Conservation (phyloP, 2,329 filamentous ascomycete genomes). For the Graphilbum fragrans region DNA sequence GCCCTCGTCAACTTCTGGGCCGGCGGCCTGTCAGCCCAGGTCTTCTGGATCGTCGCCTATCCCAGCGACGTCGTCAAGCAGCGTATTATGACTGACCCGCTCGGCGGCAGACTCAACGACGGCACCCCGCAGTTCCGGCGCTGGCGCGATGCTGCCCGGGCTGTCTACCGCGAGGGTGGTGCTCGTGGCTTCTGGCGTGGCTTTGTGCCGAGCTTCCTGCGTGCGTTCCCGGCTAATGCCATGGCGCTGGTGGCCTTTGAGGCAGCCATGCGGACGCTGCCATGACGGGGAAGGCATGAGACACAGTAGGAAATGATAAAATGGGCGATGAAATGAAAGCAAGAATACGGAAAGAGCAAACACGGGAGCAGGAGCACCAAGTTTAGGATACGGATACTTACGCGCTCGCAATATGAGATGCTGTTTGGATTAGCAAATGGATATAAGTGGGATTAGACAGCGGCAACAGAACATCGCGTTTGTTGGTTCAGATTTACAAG, state of each 20-base stretch:
- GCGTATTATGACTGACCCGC: conserved; percentile 87
- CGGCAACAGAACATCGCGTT: too few relatives aligned
- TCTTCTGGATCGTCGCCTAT: conserved; percentile 91
- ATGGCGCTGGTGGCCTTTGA: conserved; percentile 91
- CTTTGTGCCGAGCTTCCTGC: conserved; percentile 83
- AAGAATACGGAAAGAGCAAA: too few relatives aligned
- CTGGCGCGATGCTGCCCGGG: conserved; percentile 70
- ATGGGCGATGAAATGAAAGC: too few relatives aligned
- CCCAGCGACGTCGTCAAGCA: conserved; percentile 93
- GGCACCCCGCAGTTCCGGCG: conserved; percentile 54
- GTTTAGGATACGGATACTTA: too few relatives aligned
- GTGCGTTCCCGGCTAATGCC: conserved; percentile 92
- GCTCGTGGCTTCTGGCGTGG: conserved; percentile 81
- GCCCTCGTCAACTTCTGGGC: conserved; percentile 96
- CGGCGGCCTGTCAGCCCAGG: conserved; percentile 79
- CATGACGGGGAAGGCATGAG: conserved; percentile 17
- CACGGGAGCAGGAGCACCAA: too few relatives aligned
- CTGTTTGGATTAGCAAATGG: too few relatives aligned
- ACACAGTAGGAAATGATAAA: too few relatives aligned
- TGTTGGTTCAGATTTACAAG: too few relatives aligned
- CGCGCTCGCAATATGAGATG: too few relatives aligned
- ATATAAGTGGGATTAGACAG: too few relatives aligned
- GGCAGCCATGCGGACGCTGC: conserved; percentile 64
- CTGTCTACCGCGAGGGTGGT: conserved; percentile 67
- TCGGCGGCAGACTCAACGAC: conserved; percentile 59